Conservation (phyloP, 1,284 basidiomycete genomes). For the Malassezia cuniculi region DNA sequence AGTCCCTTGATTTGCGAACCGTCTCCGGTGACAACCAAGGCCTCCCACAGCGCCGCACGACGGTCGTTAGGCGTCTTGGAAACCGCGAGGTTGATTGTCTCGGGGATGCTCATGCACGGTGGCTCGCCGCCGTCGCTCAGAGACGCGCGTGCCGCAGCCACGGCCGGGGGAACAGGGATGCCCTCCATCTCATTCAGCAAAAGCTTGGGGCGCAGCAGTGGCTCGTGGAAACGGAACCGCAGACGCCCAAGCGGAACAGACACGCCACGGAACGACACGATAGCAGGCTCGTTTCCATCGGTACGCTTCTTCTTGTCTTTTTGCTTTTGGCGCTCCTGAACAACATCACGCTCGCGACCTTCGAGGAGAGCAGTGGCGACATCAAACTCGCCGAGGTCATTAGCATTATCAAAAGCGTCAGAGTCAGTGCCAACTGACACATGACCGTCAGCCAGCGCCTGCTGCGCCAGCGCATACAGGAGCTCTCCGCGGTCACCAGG, state of each 20-base stretch:
- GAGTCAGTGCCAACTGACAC: too few relatives aligned
- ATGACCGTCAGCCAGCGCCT: conserved; percentile 25
- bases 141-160: conserved; percentile 7
- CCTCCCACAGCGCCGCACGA: conserved; percentile 36
- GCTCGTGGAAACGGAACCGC: conserved; percentile 33
- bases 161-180: conserved; percentile 7
- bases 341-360: conserved; percentile 15
- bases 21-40: conserved; percentile 33
- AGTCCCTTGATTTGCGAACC: conserved; percentile 27
- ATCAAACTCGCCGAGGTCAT: conserved; percentile 62
- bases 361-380: conserved; percentile 49
- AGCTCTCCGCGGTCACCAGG: too few relatives aligned
- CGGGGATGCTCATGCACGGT: conserved; percentile 17
- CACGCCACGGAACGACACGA: conserved; percentile 28
- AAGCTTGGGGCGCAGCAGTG: conserved; percentile 27
- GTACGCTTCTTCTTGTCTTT: conserved; percentile 58
- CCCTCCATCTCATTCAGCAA: conserved; percentile 19
- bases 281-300: conserved; percentile 51
- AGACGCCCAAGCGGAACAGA: conserved; percentile 28
- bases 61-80: conserved; percentile 25
- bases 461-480: conserved; percentile 24
- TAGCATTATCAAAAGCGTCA: conserved; percentile 6
- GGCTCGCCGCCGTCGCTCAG: conserved; percentile 10
- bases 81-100: conserved; percentile 22
- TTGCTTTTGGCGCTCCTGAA: conserved; percentile 25